These are phyloP conservation scores for Dactylellina leptospora DNA, from an alignment of 2,329 filamentous ascomycete species.

Conservation along the genomic window DNA sequence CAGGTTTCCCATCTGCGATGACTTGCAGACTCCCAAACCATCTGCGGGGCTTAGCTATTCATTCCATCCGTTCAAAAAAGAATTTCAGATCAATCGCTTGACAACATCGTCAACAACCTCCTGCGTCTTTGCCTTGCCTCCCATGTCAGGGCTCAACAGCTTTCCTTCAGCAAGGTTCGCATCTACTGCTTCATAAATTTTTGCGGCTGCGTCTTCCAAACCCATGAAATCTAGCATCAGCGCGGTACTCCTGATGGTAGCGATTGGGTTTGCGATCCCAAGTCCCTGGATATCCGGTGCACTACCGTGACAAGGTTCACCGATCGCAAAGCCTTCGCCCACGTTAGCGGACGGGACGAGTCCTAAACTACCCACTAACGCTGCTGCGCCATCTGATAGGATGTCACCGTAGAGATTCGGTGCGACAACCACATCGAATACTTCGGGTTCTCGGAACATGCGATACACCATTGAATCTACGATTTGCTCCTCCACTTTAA, in stretches of 20 bases:
- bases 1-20: not conserved
- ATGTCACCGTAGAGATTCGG: slow-evolving; percentile 98
- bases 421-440: slow-evolving; percentile 97
- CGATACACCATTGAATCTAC: slow-evolving; percentile 99
- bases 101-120: slow-evolving; percentile 89
- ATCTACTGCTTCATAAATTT: slow-evolving; percentile 91
- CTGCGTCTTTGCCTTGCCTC: slow-evolving; percentile 83
- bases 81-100: slow-evolving; percentile 70
- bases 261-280: slow-evolving; percentile 94
- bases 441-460: slow-evolving; percentile 92
- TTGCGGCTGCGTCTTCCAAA: slow-evolving; percentile 83
- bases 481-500: slow-evolving; percentile 92
- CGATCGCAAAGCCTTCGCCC: slow-evolving; percentile 91
- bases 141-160: slow-evolving; percentile 86
- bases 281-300: slow-evolving; percentile 94
- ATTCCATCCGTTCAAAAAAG: not conserved
- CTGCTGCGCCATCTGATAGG: slow-evolving; percentile 91
- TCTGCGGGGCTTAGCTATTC: not conserved
- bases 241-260: slow-evolving; percentile 86
- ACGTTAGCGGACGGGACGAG: slow-evolving; percentile 96
- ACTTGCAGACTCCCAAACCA: not conserved
- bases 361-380: slow-evolving; percentile 88
- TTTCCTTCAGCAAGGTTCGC: slow-evolving; percentile 84
- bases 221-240: slow-evolving; percentile 97
- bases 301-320: slow-evolving; percentile 96